Base-by-base conservation (phyloP, 352 stramenopile species). In the Pythium monospermum region DNA sequence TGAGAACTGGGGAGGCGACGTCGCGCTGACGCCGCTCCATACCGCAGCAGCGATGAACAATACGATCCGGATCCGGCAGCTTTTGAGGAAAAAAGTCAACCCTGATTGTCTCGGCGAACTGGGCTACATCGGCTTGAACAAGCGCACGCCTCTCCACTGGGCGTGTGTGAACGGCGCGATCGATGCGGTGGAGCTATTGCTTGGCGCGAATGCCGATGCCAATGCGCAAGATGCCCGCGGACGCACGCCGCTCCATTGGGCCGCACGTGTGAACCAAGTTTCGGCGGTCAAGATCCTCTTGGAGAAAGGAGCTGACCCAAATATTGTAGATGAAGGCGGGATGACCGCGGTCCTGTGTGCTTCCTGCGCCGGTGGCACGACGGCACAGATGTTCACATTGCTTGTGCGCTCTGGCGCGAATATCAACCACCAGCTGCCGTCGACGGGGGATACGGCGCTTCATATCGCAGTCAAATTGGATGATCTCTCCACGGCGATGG, bases 391-490 rank as follows among this genome's bases (percentile, higher is more conserved):
- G 78, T 87, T 92, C 46, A 82, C 82, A 50, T 64, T 68, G 3
- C 49, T 92, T n/a, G 77, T 83, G 5, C 59, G 45, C 10, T 66
- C 66, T 36, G 78, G 78, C 4, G 78, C 74, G 8, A 75, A 90
- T 27, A 88, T 92, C 45, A 91, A 91, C 44, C 70, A 85, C 38
- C 78, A 85, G 38, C 53, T 91, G 26, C 66, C 66, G 13, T 71
- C 64, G 1, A 83, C 76, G 16, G 81, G 81, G 0, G 81, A 92
- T 48, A 88, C 81, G 3, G 81, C 81, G 7, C 57, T 92, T 7
- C 81, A 91, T 39, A 64, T 92, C 32, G 81, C 81, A 21, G 80
- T 92, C 8, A 92, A 92, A 50, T 52, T 88, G n/a, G 75, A 87
- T 18, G 80, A 92, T 41, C 61, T 84, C 30, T 68, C 80, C 37